phyloP scores from a whole-genome alignment of 2,329 filamentous ascomycete species.

The Diplodia corticola region DNA sequence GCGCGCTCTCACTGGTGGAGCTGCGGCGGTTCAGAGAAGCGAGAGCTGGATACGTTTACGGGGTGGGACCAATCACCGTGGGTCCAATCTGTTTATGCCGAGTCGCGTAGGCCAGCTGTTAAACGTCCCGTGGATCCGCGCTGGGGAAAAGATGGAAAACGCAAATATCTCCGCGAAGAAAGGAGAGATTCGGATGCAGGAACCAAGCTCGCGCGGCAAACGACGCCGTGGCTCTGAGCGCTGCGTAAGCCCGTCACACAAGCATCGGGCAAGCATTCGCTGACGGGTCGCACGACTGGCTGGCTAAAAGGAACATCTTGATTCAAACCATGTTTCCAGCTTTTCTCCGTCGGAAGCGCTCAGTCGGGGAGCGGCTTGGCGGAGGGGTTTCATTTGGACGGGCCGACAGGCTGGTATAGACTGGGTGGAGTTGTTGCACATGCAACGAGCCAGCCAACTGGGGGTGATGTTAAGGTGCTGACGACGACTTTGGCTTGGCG shows the following conservation, averaged over 20 bases:
- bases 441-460: conserved; percentile 8
- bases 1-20: background rate
- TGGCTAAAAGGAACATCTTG: background rate
- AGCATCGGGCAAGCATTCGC: background rate
- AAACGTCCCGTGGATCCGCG: background rate
- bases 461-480: conserved; percentile 14
- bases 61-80: background rate
- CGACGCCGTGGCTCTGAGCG: background rate
- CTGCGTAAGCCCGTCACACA: conserved; percentile 14
- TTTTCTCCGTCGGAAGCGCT: conserved; percentile 11
- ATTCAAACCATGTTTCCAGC: background rate
- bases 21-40: background rate
- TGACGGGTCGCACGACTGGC: background rate
- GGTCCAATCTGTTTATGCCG: background rate
- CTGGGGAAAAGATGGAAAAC: background rate
- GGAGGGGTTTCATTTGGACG: background rate
- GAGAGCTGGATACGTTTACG: background rate
- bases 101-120: background rate
- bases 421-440: conserved; percentile 1
- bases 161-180: background rate
- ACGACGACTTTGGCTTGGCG: conserved; percentile 19
- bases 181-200: background rate
- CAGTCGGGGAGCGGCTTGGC: background rate
- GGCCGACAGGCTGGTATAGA: background rate
- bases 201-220: conserved; percentile 1